Percentiles rank a stretch among this genome's conserved stretches.
Conservation (phyloP, 2,329 filamentous ascomycete genomes). For the Talaromyces sp. region DNA sequence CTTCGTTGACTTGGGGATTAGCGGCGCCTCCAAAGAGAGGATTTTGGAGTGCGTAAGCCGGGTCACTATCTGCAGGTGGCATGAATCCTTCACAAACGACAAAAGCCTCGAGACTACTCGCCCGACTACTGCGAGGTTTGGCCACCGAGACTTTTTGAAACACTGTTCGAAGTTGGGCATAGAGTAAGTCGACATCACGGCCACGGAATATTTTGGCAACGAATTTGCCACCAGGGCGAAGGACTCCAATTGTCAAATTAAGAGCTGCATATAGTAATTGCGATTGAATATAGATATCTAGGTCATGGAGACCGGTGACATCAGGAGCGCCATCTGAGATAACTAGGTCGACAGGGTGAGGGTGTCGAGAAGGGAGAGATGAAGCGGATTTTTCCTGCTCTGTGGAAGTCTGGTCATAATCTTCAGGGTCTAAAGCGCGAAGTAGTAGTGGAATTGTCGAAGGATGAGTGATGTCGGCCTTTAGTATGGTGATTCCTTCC, state of each 20-base stretch:
- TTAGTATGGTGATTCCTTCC: constrained; percentile 83
- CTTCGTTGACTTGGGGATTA: constrained; percentile 20
- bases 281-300: constrained; percentile 96
- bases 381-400: constrained; percentile 20
- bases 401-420: constrained; percentile 34
- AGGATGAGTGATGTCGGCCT: constrained; percentile 95
- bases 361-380: constrained; percentile 43
- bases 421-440: constrained; percentile 71
- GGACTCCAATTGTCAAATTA: constrained; percentile 85
- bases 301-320: constrained; percentile 91
- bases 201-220: constrained; percentile 97
- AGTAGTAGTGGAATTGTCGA: constrained; percentile 88
- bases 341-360: constrained; percentile 83
- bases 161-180: constrained; percentile 86
- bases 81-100: constrained; percentile 93
- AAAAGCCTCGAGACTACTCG: constrained; percentile 94
- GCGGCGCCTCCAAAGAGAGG: constrained; percentile 36
- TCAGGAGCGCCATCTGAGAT: constrained; percentile 94
- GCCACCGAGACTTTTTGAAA: constrained; percentile 84
- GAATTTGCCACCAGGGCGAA: constrained; percentile 89
- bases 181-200: constrained; percentile 90
- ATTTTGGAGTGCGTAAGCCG: constrained; percentile 26
- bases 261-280: constrained; percentile 91
- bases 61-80: constrained; percentile 44
- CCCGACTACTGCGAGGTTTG: constrained; percentile 89